Percentiles rank a stretch among this genome's conserved stretches.
Evolutionary conservation across 768 basidiomycete genomes (phyloP).

Genomic region (Boletus bicolor): DNA sequence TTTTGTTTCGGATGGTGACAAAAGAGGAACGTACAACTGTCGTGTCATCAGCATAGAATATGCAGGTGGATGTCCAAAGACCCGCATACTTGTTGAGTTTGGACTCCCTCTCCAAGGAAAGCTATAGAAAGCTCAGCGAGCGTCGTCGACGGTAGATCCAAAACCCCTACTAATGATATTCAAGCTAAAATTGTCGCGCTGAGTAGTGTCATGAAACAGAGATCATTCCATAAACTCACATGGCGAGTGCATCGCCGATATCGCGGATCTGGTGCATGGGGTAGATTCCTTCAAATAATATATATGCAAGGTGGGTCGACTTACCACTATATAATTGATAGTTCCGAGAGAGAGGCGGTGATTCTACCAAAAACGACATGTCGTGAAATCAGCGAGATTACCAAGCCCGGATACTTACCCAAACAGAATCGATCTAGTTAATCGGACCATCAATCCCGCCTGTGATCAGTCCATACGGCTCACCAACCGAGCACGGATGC

Average conservation of each 20-base stretch:
- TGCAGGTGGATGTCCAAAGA: neutral
- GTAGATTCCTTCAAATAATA: neutral
- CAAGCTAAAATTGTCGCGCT: slow-evolving; percentile 2
- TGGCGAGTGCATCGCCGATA: slow-evolving; percentile 15
- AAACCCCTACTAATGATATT: slow-evolving; percentile 3
- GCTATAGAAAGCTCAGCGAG: neutral
- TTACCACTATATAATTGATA: slow-evolving; percentile 18
- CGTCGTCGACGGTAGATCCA: neutral
- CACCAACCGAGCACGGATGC: neutral
- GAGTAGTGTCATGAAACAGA: neutral
- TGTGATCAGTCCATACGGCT: neutral
- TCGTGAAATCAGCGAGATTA: neutral
- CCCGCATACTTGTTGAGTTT: slow-evolving; percentile 1
- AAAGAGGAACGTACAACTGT: slow-evolving; percentile 15
- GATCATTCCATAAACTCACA: slow-evolving; percentile 7
- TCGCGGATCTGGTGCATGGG: slow-evolving; percentile 17
- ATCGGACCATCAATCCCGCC: neutral
- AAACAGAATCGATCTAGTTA: slow-evolving; percentile 16
- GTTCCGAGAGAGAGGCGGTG: slow-evolving; percentile 8
- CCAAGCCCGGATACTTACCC: slow-evolving; percentile 3
- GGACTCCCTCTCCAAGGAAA: slow-evolving; percentile 8
- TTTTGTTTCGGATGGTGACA: neutral
- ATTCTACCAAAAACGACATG: slow-evolving; percentile 3
- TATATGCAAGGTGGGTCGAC: neutral
- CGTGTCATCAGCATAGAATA: neutral